Evolutionary conservation across 2,329 filamentous ascomycete species (phyloP), one percentile per base, ranked within the genome.

Genomic region (Drechslera avenae): DNA sequence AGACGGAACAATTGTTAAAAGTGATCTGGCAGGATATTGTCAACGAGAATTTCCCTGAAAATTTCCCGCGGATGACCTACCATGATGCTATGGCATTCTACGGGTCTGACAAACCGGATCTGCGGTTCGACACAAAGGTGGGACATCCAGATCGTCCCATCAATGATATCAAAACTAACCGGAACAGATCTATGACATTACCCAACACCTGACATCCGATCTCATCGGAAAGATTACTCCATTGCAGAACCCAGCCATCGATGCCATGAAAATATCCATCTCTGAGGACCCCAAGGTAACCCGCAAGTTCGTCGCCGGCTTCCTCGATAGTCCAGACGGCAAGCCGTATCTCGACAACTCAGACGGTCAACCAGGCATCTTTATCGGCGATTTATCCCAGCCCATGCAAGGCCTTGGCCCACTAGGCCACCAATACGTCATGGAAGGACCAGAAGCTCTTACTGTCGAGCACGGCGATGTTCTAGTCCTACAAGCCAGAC

Each of bases 21-120:
- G 67, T 72, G 5, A 66, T 91, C 0, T 89, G 85, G 80, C 69
- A 68, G 0, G 70, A 75, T 1, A 62, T 85, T 17, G 74, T 83
- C 37, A 62, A 73, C 7, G 68, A 78, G 32, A 71, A 76, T 18
- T 71, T 78, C 3, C 64, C 75, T 0, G 65, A 66, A 2, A 71
- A 76, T 0, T 89, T 90, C 57, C 77, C 72, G 5, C 78, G 81
- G 17, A 79, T 91, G 62, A 82, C 83, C 1, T 99, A 97, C 66
- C 73, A 88, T 26, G 79, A 89, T 32, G 88, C 88, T 14, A 97
- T 99, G 86, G 76, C 81, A 1, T 78, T 76, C 2, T 96, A 92
- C 66, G 94, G 94, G 9, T 89, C 86, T 4, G 94, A 99, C 73
- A 99, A 99, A 73, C 94, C 94, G 3, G 94, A 99, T 68, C 76